Conservation (phyloP, 1,284 basidiomycete genomes). For the Golubevia sp. region DNA sequence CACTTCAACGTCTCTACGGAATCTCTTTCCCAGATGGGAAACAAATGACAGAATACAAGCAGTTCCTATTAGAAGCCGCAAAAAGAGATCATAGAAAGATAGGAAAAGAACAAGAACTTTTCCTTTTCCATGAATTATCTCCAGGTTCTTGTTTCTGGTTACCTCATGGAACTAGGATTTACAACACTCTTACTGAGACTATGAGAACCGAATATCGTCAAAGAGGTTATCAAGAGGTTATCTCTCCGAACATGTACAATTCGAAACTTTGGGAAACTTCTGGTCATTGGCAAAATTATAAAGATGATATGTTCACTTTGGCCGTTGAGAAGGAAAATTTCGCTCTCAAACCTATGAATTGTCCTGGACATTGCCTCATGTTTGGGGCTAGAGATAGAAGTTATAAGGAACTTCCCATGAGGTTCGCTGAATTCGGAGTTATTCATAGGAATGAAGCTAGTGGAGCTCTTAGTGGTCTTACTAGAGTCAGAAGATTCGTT, state of each 20-base stretch:
- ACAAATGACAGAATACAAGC: slow-evolving; percentile 93
- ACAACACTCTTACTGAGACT: slow-evolving; percentile 88
- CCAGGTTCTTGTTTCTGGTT: slow-evolving; percentile 97
- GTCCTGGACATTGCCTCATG: slow-evolving; percentile 94
- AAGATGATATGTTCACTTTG: slow-evolving; percentile 93
- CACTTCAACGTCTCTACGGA: slow-evolving; percentile 94
- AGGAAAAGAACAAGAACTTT: slow-evolving; percentile 85
- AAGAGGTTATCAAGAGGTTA: slow-evolving; percentile 88
- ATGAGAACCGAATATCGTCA: slow-evolving; percentile 81
- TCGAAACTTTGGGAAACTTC: slow-evolving; percentile 97
- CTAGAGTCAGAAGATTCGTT: slow-evolving; percentile 89
- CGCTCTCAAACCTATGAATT: slow-evolving; percentile 93
- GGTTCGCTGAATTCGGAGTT: slow-evolving; percentile 98
- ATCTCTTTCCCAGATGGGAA: slow-evolving; percentile 99
- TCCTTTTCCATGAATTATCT: slow-evolving; percentile 96
- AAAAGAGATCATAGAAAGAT: slow-evolving; percentile 92
- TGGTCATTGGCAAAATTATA: slow-evolving; percentile 89
- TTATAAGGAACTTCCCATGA: slow-evolving; percentile 93
- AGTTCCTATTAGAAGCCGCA: slow-evolving; percentile 92
- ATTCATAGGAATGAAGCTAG: slow-evolving; percentile 96
- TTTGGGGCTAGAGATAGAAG: slow-evolving; percentile 92
- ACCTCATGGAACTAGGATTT: slow-evolving; percentile 94
- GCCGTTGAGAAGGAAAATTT: slow-evolving; percentile 85
- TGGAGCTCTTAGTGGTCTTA: slow-evolving; percentile 90
- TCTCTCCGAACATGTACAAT: slow-evolving; percentile 97